A percentile compares a stretch with the other conserved stretches of the same genome.
phyloP scores from a whole-genome alignment of 495 filamentous ascomycete genomes.

The Paragyromitra xinjiangensis region DNA sequence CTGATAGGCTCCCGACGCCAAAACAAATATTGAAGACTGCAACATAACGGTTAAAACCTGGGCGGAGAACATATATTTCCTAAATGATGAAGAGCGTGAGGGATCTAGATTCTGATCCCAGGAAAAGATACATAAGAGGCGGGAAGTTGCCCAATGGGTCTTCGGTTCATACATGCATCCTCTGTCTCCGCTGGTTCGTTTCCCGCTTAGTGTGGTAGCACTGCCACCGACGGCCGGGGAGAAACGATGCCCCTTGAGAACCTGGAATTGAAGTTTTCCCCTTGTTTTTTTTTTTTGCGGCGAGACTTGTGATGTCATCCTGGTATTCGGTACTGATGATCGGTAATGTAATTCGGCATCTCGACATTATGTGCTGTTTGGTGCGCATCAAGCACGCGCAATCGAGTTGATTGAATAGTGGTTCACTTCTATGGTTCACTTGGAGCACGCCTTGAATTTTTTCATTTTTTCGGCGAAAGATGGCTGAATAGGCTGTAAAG shows the following conservation, averaged over 20 bases:
- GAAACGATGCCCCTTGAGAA: slow-evolving; percentile 21
- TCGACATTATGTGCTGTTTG: not conserved
- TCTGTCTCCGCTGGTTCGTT: not conserved
- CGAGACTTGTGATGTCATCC: slow-evolving; percentile 41
- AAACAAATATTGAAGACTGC: not conserved
- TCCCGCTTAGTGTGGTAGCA: not conserved
- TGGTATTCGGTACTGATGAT: slow-evolving; percentile 33
- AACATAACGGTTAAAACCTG: not conserved
- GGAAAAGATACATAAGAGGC: not conserved
- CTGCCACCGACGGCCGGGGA: slow-evolving; percentile 8
- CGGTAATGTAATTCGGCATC: slow-evolving; percentile 5
- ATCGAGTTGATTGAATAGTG: not conserved
- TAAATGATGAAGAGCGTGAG: not conserved
- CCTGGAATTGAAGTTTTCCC: slow-evolving; percentile 1
- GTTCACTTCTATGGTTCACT: not conserved
- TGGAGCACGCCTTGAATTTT: not conserved
- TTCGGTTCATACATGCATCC: slow-evolving; percentile 5
- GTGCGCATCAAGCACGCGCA: not conserved
- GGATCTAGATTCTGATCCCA: slow-evolving; percentile 23
- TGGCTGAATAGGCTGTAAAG: slow-evolving; percentile 4
- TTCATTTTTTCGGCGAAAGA: not conserved
- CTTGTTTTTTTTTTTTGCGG: slow-evolving; percentile 10
- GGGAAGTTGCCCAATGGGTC: not conserved
- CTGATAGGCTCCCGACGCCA: slow-evolving; percentile 4
- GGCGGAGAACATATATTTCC: not conserved